Evolutionary conservation across 495 filamentous ascomycete genomes (phyloP), one percentile per base, ranked within the genome.

Genomic region (Saxispiralis lemnorum): DNA sequence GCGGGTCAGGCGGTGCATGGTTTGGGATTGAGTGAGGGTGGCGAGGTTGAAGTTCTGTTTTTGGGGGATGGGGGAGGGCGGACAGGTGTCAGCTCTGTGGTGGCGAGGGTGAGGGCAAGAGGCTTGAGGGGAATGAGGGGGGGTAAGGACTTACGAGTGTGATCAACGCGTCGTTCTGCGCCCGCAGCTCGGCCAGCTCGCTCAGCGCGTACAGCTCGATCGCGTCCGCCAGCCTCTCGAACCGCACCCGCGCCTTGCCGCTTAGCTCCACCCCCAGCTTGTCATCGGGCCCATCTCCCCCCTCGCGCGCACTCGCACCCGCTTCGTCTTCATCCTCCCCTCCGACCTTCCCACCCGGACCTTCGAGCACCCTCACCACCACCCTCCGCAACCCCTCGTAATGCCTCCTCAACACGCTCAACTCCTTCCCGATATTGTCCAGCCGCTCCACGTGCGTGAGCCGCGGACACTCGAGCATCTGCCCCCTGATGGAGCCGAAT

Each of bases 31-130:
- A 53, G 83, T 83, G 53, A 88, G 76, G 11, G 83, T 78, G 43
- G 83, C 85, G 51, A 93, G 68, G 62, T 86, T 88, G 69, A 89
- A 92, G 59, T 84, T 84, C 79, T 28, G 24, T 28, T 28, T 84
- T 38, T 32, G 2, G 16, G 35, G 37, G 13, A 33, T 38, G 61
- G 36, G 62, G 56, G 42, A n/a, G n/a, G n/a, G n/a, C n/a, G n/a
- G n/a, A n/a, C n/a, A n/a, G n/a, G 31, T 6, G 12, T 13, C n/a
- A 34, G 0, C 21, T 14, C 16, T 32, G 5, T 6, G 9, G 14
- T 11, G 11, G 6, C 14, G 38, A 7, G 38, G 14, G n/a, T 11
- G 16, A 0, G 38, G 38, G n/a, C n/a, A 12, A 12, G 16, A 17
- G 34, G 13, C 13, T 14, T 35, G 34, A 35, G 34, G 34, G 34